These are phyloP conservation scores for Alternaria dauci DNA, from an alignment of 2,329 filamentous ascomycete species.

Conservation along the genomic window DNA sequence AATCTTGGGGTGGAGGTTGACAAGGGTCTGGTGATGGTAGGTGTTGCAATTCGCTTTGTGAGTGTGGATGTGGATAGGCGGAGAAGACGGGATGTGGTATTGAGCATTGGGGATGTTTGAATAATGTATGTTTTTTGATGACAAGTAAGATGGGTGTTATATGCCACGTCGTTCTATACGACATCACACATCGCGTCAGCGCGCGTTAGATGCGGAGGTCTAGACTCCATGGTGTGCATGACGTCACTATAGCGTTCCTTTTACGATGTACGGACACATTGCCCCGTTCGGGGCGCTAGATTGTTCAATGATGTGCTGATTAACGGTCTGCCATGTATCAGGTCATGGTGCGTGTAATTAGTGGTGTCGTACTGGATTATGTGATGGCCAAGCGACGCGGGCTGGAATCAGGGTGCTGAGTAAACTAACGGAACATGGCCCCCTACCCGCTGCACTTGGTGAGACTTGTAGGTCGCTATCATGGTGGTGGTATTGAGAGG, in stretches of 20 bases:
- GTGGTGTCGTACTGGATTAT: conserved; percentile 22
- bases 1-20: background rate
- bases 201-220: conserved; percentile 11
- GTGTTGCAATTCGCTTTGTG: background rate
- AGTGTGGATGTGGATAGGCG: conserved; percentile 6
- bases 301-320: background rate
- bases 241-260: conserved; percentile 22
- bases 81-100: conserved; percentile 28
- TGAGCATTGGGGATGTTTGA: conserved; percentile 32
- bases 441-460: background rate
- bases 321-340: background rate
- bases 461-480: background rate
- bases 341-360: background rate
- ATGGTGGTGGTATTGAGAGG: conserved; percentile 6
- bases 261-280: conserved; percentile 12
- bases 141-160: background rate
- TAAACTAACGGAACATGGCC: background rate
- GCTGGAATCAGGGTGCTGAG: conserved; percentile 3
- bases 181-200: conserved; percentile 6
- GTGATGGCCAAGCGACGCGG: conserved; percentile 14
- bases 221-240: conserved; percentile 10
- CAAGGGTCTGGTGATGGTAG: conserved; percentile 8
- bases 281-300: conserved; percentile 7
- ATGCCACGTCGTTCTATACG: conserved; percentile 3
- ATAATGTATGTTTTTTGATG: background rate